phyloP scores from a whole-genome alignment of 345 rosid genomes.

The Brassica juncea region DNA sequence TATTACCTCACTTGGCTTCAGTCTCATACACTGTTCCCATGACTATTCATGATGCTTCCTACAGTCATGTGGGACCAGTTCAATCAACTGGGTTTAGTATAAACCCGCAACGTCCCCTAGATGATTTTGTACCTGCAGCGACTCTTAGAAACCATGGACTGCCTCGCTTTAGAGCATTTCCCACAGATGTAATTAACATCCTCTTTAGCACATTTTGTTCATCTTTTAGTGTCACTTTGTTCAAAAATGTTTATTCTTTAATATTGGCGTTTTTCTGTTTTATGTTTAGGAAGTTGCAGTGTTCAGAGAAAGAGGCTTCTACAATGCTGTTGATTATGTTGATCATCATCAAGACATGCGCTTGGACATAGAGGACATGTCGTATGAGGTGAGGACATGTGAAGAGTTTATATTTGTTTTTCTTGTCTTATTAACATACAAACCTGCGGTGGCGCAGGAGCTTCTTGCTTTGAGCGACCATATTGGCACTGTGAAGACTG shows the following conservation, averaged over 20 bases:
- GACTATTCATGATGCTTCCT: slow-evolving; percentile 51
- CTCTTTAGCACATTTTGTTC: slow-evolving; percentile 13
- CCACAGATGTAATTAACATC: slow-evolving; percentile 54
- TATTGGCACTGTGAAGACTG: slow-evolving; percentile 79
- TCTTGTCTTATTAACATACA: slow-evolving; percentile 12
- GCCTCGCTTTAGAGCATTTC: slow-evolving; percentile 61
- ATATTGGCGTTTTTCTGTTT: slow-evolving; percentile 7
- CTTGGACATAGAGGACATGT: slow-evolving; percentile 87
- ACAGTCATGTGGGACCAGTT: slow-evolving; percentile 53
- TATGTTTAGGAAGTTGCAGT: slow-evolving; percentile 64
- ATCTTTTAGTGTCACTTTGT: slow-evolving; percentile 10
- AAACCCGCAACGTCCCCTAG: slow-evolving; percentile 46
- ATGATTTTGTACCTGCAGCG: slow-evolving; percentile 43
- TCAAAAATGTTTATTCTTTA: neutral
- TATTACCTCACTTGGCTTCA: slow-evolving; percentile 57
- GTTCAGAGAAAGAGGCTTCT: slow-evolving; percentile 54
- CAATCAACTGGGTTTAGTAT: slow-evolving; percentile 55
- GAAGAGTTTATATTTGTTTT: neutral
- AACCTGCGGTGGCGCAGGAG: slow-evolving; percentile 51
- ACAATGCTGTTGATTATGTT: slow-evolving; percentile 50
- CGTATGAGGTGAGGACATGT: slow-evolving; percentile 63
- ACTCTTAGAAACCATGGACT: slow-evolving; percentile 49
- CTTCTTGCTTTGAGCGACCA: slow-evolving; percentile 83
- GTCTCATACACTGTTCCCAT: slow-evolving; percentile 45
- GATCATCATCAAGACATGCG: slow-evolving; percentile 94